These are phyloP conservation scores for Chrysopogon serrulatus DNA, from an alignment of 176 grass and related monocot species.

Conservation along the genomic window DNA sequence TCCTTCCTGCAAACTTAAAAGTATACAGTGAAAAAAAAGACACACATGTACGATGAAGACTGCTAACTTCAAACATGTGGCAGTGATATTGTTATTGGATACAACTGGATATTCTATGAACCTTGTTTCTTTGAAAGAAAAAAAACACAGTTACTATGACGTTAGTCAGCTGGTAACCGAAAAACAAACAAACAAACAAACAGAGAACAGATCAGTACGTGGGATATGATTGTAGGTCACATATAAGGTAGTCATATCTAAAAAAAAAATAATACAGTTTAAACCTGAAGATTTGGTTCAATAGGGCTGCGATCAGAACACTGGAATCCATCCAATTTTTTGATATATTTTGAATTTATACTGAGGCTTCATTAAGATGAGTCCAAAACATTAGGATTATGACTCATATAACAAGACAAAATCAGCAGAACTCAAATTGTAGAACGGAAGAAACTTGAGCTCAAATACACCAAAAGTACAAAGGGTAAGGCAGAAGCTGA, in stretches of 20 bases:
- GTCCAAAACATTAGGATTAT: background rate
- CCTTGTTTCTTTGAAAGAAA: background rate
- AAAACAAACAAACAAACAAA: too few species aligned
- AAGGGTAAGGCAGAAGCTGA: background rate
- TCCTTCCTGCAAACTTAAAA: slow-evolving; percentile 72
- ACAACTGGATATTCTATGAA: background rate
- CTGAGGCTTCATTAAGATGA: background rate
- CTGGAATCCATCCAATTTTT: background rate
- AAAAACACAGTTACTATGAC: background rate
- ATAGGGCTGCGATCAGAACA: background rate
- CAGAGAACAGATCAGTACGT: background rate
- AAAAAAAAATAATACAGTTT: background rate
- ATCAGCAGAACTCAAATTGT: background rate
- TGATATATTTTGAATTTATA: background rate
- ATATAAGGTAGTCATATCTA: background rate
- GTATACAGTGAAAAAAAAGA: slow-evolving; percentile 25
- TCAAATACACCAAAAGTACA: background rate
- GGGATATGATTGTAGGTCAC: background rate
- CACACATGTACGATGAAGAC: slow-evolving; percentile 23
- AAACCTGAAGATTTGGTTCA: background rate
- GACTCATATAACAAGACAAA: background rate
- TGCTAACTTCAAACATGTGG: slow-evolving; percentile 2
- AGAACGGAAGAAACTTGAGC: background rate
- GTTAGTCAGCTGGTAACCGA: background rate
- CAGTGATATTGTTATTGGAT: background rate